Evolutionary conservation across 805 yeast genomes (phyloP), one percentile per base, ranked within the genome.

Genomic region (Naumovozyma castellii): DNA sequence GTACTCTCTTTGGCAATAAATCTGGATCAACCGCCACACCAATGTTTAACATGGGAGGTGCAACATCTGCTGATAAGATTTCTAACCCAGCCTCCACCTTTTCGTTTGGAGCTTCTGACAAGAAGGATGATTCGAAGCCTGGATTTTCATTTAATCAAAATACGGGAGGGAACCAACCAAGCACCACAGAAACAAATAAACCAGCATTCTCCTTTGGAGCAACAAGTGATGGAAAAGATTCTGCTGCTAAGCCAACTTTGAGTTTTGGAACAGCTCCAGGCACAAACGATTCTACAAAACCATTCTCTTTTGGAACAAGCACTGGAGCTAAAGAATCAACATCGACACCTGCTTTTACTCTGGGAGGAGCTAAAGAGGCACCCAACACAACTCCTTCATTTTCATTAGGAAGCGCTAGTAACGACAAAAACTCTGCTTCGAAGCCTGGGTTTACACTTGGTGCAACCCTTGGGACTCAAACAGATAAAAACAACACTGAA

Each of bases 171-270:
- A 27, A 32, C 5, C 34, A 18, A 14, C 40, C 42, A 13, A 36
- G 32, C 18, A 22, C 15, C 13, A 25, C 33, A 2, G 36, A 34
- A 12, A n/a, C 37, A 16, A 12, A 32, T 13, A 40, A 47, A 32
- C 37, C 49, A n/a, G 41, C 47, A 6, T 46, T 48, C 16, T 33
- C 48, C 2, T 49, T 49, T 37, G 54, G 51, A 15, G 18, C 42
- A 3, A 41, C 46, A 18, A 16, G 43, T 12, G 42, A 37, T 4
- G 43, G 39, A 3, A 9, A 17, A 36, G 15, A 38, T 19, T 18
- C 27, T 18, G 18, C 39, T 15, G 29, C 43, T n/a, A 42, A 39
- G n/a, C 39, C 48, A 18, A 36, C 43, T 9, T 46, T 50, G 17
- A 20, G 46, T 3, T 43, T 45, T 32, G 54, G 44, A 12, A 35